Conservation (phyloP, 371 early-diverging fungal species). For the Batrachochytrium dendrobatidis region DNA sequence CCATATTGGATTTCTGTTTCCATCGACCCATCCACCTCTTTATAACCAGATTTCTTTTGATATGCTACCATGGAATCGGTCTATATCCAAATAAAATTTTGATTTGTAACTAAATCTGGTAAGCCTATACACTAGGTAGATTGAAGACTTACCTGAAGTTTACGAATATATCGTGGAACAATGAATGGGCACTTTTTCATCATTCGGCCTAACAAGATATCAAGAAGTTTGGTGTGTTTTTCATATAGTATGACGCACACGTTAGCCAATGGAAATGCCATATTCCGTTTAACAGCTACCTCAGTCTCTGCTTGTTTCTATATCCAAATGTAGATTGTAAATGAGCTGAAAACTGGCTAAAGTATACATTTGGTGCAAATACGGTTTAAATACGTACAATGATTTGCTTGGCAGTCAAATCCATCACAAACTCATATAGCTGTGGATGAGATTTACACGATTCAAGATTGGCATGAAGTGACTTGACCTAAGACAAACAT, state of each 20-base stretch:
- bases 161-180: slow-evolving; percentile 58
- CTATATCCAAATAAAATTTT: slow-evolving; percentile 4
- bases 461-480: slow-evolving; percentile 28
- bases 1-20: slow-evolving; percentile 59
- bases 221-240: slow-evolving; percentile 51
- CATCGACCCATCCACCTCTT: slow-evolving; percentile 41
- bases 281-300: slow-evolving; percentile 50
- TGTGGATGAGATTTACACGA: slow-evolving; percentile 35
- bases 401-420: slow-evolving; percentile 59
- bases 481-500: slow-evolving; percentile 32
- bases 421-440: slow-evolving; percentile 52
- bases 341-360: slow-evolving; percentile 1
- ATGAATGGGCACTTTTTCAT: slow-evolving; percentile 72
- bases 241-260: slow-evolving; percentile 55
- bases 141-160: slow-evolving; percentile 44
- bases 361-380: neutral
- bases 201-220: slow-evolving; percentile 65
- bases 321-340: neutral
- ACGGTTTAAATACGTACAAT: slow-evolving; percentile 33
- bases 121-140: too few species aligned
- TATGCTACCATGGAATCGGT: slow-evolving; percentile 33
- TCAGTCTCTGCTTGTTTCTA: slow-evolving; percentile 71
- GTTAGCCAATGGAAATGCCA: slow-evolving; percentile 67
- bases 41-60: slow-evolving; percentile 42
- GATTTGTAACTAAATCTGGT: too few species aligned